phyloP scores from a whole-genome alignment of 139 green algal genomes.

The Chlamydomonas schloesseri region DNA sequence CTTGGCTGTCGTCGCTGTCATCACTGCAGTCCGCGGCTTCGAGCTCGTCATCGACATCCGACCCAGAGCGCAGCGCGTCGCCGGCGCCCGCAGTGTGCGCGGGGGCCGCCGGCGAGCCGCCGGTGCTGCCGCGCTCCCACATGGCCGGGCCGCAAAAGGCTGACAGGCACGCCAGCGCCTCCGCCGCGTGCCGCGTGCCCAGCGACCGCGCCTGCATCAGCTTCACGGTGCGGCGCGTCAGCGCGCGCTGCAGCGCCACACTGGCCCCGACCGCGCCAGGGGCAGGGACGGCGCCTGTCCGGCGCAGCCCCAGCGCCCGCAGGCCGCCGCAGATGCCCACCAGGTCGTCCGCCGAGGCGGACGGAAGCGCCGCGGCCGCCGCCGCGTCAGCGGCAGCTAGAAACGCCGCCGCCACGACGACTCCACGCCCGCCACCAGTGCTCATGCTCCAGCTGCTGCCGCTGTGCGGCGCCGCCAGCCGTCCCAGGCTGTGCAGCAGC shows the following conservation, averaged over 20 bases:
- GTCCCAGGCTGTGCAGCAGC: constrained; percentile 28
- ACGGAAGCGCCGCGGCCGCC: constrained; percentile 8
- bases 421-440: neutral
- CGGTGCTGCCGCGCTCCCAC: too few species aligned
- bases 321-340: constrained; percentile 13
- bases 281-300: neutral
- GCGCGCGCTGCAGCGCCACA: neutral
- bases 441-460: neutral
- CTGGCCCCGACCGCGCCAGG: neutral
- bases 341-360: neutral
- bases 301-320: neutral
- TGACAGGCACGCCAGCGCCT: neutral
- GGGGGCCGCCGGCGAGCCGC: too few species aligned
- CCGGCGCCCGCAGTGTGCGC: too few species aligned
- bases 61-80: too few species aligned
- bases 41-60: too few species aligned
- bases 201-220: neutral
- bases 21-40: too few species aligned
- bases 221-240: neutral
- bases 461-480: neutral
- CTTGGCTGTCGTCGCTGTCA: too few species aligned
- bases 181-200: neutral
- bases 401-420: neutral
- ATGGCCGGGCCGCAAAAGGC: neutral
- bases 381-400: constrained; percentile 24